These are phyloP conservation scores for Eragrostis tef DNA, from an alignment of 202 grass and related monocot species.

Conservation along the genomic window DNA sequence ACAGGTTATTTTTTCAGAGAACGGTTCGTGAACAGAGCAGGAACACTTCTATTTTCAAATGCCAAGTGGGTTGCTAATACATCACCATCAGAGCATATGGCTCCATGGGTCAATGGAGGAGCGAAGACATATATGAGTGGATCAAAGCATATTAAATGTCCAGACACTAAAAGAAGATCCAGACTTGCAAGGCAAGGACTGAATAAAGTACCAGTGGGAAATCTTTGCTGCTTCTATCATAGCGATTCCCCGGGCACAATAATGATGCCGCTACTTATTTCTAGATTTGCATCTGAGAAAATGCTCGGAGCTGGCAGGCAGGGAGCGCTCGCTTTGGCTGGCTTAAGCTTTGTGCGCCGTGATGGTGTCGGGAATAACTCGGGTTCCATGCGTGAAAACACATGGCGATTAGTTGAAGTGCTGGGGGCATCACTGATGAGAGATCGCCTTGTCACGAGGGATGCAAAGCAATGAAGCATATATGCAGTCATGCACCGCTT, in stretches of 20 bases:
- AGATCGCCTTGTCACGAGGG: background rate
- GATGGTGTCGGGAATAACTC: constrained; percentile 41
- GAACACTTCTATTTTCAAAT: background rate
- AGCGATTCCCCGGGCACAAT: background rate
- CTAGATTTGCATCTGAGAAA: constrained; percentile 26
- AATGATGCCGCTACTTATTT: background rate
- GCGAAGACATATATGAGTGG: background rate
- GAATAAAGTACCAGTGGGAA: constrained; percentile 35
- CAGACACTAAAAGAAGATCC: constrained; percentile 6
- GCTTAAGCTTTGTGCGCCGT: background rate
- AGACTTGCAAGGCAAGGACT: constrained; percentile 50
- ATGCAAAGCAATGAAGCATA: constrained; percentile 23
- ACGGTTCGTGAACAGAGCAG: background rate
- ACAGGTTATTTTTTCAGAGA: background rate
- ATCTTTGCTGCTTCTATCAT: constrained; percentile 28
- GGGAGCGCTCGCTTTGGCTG: background rate
- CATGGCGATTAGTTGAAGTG: background rate
- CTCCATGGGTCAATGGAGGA: background rate
- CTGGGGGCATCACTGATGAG: background rate
- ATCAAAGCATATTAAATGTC: background rate
- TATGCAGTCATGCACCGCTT: background rate
- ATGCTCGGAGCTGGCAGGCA: background rate
- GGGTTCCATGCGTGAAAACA: constrained; percentile 40
- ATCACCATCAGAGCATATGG: constrained; percentile 30
- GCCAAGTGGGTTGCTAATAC: constrained; percentile 39